Evolutionary conservation across 2,329 filamentous ascomycete genomes (phyloP).

Genomic region (Fusarium liriodendri): DNA sequence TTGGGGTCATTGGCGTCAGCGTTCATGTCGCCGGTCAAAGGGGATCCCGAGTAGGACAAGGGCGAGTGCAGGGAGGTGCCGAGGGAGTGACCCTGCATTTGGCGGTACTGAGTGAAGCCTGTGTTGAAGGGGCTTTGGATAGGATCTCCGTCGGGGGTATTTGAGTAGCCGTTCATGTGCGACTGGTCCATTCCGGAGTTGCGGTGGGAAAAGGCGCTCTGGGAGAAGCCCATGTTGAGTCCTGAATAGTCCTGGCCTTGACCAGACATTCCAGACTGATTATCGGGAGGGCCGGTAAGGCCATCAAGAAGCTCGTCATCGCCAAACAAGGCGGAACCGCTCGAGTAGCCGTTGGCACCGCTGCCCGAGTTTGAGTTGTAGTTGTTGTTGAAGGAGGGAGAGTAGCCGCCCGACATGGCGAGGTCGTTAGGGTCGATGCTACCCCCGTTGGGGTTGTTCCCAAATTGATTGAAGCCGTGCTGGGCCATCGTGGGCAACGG

Average conservation of each 20-base stretch:
- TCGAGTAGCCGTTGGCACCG: conserved; percentile 78
- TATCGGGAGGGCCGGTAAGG: conserved; percentile 67
- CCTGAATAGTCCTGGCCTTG: conserved; percentile 68
- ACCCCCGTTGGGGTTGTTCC: conserved; percentile 63
- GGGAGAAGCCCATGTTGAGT: conserved; percentile 69
- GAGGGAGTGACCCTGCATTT: conserved; percentile 70
- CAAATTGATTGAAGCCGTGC: conserved; percentile 67
- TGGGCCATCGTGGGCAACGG: conserved; percentile 60
- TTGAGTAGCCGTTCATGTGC: conserved; percentile 85
- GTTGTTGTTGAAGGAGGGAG: conserved; percentile 66
- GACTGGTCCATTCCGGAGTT: conserved; percentile 64
- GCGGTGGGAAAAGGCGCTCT: conserved; percentile 68
- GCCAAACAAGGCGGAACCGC: conserved; percentile 81
- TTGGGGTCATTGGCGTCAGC: conserved; percentile 62
- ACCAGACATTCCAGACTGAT: conserved; percentile 61
- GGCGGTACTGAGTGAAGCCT: conserved; percentile 83
- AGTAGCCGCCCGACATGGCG: conserved; percentile 72
- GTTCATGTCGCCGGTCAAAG: conserved; percentile 59
- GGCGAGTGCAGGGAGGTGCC: conserved; percentile 60
- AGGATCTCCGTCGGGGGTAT: conserved; percentile 90
- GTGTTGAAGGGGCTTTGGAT: conserved; percentile 91
- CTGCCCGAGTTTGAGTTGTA: conserved; percentile 69
- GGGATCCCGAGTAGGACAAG: conserved; percentile 54
- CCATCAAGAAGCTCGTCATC: conserved; percentile 91
- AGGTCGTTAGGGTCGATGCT: conserved; percentile 89